Evolutionary conservation across 2,329 filamentous ascomycete genomes (phyloP), one percentile per base, ranked within the genome.

Genomic region (Colletotrichum echinochloae): DNA sequence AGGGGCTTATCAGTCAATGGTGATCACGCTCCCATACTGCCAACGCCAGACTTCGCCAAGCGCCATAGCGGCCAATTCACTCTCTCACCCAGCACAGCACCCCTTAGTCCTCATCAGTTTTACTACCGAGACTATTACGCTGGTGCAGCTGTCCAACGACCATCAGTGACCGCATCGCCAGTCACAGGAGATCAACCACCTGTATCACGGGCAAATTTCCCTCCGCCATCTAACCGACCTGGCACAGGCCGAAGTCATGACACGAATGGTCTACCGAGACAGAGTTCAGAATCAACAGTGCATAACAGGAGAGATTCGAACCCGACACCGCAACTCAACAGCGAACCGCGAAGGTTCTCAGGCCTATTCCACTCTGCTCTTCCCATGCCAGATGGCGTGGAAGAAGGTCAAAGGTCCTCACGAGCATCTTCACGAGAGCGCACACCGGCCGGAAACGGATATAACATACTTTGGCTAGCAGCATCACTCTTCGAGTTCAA

Each of bases 401-500:
- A 87, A 52, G 85, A 85, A 65, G 86, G 81, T 74, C 82, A 80
- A 73, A 81, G 84, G 62, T 87, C 88, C 8, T 90, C 89, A 30
- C 83, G 88, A 66, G 87, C 87, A 37, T 90, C 89, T 5, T 90
- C 88, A 18, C 83, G 85, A n/a, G 88, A 90, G 74, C 84, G 88
- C 48, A 85, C 79, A 55, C 84, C 84, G 62, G 83, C 81, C 48
- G 81, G 83, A 33, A 84, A 87, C 60, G 86, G 89, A 28, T 92
- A 91, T 73, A 92, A 91, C 66, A 89, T 97, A 9, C 84, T 98
- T 55, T 99, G 97, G 86, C 86, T 98, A 23, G 96, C 95, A 18
- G 96, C 95, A 26, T 97, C 94, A 75, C 87, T 98, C 39, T 98
- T 97, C 78, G 95, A 98, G 80, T 99, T 98, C 83, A 97, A 97